These are phyloP conservation scores for Garcia nutans DNA, from an alignment of 345 rosid species.

Conservation along the genomic window DNA sequence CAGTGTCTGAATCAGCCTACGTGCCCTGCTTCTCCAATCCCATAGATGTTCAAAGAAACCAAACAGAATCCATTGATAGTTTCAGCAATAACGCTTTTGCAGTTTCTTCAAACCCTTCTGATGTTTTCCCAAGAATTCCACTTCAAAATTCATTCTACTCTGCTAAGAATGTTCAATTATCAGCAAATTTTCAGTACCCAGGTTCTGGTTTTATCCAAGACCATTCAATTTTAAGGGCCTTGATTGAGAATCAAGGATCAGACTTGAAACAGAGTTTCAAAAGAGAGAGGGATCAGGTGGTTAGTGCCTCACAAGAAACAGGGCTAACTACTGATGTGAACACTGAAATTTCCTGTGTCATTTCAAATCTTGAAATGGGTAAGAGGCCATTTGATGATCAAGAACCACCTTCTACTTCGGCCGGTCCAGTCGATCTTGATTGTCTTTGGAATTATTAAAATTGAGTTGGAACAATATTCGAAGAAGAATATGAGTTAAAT, in stretches of 20 bases:
- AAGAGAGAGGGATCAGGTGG: conserved; percentile 35
- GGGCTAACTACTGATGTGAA: conserved; percentile 47
- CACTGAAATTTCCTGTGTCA: conserved; percentile 52
- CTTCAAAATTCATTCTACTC: conserved; percentile 36
- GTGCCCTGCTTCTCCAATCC: conserved; percentile 86
- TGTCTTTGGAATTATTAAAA: conserved; percentile 66
- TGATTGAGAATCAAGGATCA: conserved; percentile 44
- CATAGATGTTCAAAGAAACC: conserved; percentile 34
- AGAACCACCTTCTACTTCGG: conserved; percentile 50
- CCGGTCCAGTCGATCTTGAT: conserved; percentile 47
- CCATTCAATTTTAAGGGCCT: conserved; percentile 44
- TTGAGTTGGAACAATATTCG: not conserved
- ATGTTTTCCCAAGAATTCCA: conserved; percentile 34
- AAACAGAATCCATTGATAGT: conserved; percentile 32
- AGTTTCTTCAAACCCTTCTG: conserved; percentile 19
- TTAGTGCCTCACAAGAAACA: conserved; percentile 58
- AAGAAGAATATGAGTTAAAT: not conserved
- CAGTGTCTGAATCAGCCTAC: conserved; percentile 39
- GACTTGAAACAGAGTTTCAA: conserved; percentile 35
- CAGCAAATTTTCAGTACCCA: conserved; percentile 31
- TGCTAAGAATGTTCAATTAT: conserved; percentile 27
- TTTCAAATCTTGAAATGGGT: conserved; percentile 48
- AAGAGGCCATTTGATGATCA: conserved; percentile 46
- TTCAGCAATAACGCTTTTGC: conserved; percentile 38
- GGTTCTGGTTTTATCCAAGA: conserved; percentile 47